These are phyloP conservation scores for Tulasnella sp. DNA, from an alignment of 768 basidiomycete species.

Conservation along the genomic window DNA sequence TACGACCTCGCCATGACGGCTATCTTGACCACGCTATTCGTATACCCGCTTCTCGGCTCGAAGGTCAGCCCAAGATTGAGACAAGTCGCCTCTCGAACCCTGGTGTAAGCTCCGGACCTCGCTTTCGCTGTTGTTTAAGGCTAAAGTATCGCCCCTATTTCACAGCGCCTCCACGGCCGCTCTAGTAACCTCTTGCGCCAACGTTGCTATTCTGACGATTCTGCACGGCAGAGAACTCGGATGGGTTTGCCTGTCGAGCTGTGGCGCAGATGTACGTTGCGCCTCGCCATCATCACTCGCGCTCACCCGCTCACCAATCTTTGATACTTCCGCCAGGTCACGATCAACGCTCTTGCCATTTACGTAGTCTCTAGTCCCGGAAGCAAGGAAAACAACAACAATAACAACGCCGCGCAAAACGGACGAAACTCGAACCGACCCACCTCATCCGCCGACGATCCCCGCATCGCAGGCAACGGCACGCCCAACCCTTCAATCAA, in stretches of 20 bases:
- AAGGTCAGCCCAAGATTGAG: constrained; percentile 17
- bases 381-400: neutral
- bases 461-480: neutral
- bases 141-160: neutral
- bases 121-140: neutral
- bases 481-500: neutral
- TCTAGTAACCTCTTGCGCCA: constrained; percentile 31
- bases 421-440: neutral
- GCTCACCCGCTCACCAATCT: neutral
- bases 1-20: constrained; percentile 30
- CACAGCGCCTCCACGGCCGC: constrained; percentile 27
- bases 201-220: constrained; percentile 30
- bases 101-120: constrained; percentile 4
- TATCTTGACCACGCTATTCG: constrained; percentile 29
- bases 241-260: constrained; percentile 31
- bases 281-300: neutral
- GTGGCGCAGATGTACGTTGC: constrained; percentile 13
- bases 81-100: constrained; percentile 24
- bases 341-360: constrained; percentile 28
- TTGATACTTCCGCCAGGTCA: constrained; percentile 3
- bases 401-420: neutral
- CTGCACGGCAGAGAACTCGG: constrained; percentile 32
- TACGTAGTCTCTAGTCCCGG: constrained; percentile 21
- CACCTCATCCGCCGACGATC: neutral
- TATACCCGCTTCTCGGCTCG: constrained; percentile 26